Evolutionary conservation across 1,284 basidiomycete genomes (phyloP).

Genomic region (Lentinula novae-zelandiae): DNA sequence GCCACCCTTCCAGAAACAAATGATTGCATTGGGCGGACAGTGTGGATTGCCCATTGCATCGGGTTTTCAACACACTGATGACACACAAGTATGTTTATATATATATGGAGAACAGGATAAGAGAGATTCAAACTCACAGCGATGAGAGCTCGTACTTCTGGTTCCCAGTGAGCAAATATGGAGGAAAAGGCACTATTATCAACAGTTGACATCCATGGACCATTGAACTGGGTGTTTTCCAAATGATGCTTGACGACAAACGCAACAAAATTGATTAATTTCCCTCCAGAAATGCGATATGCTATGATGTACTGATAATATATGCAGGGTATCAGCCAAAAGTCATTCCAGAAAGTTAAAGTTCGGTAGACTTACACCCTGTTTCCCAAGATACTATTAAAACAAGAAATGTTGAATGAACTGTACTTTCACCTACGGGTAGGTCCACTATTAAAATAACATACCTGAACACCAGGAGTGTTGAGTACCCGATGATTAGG

Average conservation of each 20-base stretch:
- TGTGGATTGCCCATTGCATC: slow-evolving; percentile 43
- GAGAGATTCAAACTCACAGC: slow-evolving; percentile 21
- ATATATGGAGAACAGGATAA: neutral
- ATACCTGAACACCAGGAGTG: slow-evolving; percentile 24
- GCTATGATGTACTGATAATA: slow-evolving; percentile 22
- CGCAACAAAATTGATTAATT: slow-evolving; percentile 29
- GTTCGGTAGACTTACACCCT: slow-evolving; percentile 25
- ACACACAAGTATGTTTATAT: neutral
- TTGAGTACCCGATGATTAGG: slow-evolving; percentile 32
- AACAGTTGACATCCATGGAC: slow-evolving; percentile 28
- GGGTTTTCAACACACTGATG: slow-evolving; percentile 34
- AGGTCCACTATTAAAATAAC: neutral
- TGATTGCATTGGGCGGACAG: slow-evolving; percentile 32
- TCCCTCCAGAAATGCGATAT: slow-evolving; percentile 25
- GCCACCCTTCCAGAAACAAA: slow-evolving; percentile 35
- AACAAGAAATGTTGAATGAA: slow-evolving; percentile 2
- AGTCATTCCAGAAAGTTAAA: neutral
- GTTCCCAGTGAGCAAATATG: slow-evolving; percentile 31
- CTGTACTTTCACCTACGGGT: neutral
- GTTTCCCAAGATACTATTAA: slow-evolving; percentile 31
- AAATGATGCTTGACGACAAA: slow-evolving; percentile 25
- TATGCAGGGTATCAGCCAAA: neutral
- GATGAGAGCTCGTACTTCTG: slow-evolving; percentile 30
- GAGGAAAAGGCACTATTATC: slow-evolving; percentile 26
- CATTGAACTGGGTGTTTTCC: slow-evolving; percentile 31